phyloP scores from a whole-genome alignment of 176 grass and related monocot genomes.

The Hordeum marinum region DNA sequence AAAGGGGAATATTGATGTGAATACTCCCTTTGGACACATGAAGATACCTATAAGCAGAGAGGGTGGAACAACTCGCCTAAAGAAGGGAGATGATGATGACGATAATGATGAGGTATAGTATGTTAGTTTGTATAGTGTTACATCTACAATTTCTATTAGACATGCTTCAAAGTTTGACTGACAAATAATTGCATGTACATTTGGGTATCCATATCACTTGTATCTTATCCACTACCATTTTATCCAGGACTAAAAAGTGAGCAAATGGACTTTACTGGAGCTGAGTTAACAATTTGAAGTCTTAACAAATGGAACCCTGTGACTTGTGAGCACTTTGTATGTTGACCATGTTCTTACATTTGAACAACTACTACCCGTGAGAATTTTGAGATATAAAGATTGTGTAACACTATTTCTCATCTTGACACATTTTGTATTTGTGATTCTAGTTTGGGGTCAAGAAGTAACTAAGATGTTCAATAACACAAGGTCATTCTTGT shows the following conservation, averaged over 20 bases:
- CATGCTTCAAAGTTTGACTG: background rate
- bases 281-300: background rate
- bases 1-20: slow-evolving; percentile 83
- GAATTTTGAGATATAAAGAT: background rate
- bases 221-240: background rate
- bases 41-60: slow-evolving; percentile 82
- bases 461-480: background rate
- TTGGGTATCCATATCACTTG: background rate
- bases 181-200: background rate
- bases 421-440: background rate
- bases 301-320: background rate
- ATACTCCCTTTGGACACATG: slow-evolving; percentile 86
- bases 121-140: background rate
- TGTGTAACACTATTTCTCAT: background rate
- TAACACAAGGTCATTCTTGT: background rate
- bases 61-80: slow-evolving; percentile 73
- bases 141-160: background rate
- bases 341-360: background rate
- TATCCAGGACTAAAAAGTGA: background rate
- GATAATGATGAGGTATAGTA: slow-evolving; percentile 47
- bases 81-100: slow-evolving; percentile 59
- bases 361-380: background rate
- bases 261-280: background rate
- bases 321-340: background rate
- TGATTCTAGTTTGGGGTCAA: background rate